Evolutionary conservation across 306 rosid species (phyloP).

Genomic region (Prunus padus): DNA sequence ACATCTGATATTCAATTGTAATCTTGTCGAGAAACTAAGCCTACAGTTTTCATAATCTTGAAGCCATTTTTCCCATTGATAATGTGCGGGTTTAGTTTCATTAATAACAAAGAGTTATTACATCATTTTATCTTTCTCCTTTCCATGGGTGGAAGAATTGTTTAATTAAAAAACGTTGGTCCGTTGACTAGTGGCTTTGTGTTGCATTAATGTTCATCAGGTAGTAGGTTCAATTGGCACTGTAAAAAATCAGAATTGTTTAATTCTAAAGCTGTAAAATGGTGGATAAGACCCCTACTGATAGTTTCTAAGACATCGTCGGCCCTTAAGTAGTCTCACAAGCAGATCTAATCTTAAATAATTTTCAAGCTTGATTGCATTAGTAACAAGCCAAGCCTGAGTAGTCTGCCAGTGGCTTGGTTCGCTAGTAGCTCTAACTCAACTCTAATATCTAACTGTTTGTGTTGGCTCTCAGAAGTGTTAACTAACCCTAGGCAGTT

Average conservation of each 20-base stretch:
- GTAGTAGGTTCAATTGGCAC: neutral
- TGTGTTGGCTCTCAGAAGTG: neutral
- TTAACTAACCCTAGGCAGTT: neutral
- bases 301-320: neutral
- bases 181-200: neutral
- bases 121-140: neutral
- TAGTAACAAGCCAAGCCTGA: neutral
- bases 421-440: neutral
- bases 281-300: neutral
- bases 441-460: neutral
- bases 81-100: neutral
- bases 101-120: neutral
- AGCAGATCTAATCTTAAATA: neutral
- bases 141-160: too few relatives aligned
- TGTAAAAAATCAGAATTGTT: neutral
- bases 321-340: neutral
- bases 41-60: neutral
- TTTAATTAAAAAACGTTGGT: too few relatives aligned
- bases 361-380: too few relatives aligned
- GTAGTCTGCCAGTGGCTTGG: constrained; percentile 2
- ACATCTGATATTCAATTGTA: neutral
- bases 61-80: neutral
- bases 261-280: neutral
- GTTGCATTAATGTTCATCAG: neutral
- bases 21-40: neutral